Percentiles rank a stretch among this genome's conserved stretches.
phyloP scores from a whole-genome alignment of 176 grass and related monocot species.

The Zoysia japonica region DNA sequence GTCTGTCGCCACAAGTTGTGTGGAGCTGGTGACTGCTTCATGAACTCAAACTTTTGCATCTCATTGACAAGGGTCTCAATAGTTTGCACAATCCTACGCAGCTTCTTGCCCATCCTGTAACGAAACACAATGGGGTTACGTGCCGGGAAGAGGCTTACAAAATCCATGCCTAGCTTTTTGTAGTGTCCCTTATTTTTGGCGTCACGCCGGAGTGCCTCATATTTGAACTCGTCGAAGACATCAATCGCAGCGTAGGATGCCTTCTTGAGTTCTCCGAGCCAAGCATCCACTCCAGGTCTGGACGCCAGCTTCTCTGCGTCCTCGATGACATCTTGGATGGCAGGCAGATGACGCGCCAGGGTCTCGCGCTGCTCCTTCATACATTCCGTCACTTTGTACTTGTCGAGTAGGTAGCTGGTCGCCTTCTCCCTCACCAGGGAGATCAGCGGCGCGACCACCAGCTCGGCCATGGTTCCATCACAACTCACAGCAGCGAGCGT shows the following conservation, averaged over 20 bases:
- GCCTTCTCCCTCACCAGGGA: no score
- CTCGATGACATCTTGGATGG: background rate
- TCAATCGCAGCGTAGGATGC: conserved; percentile 20
- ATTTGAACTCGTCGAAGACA: conserved; percentile 44
- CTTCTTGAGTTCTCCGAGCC: conserved; percentile 24
- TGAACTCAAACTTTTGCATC: conserved; percentile 20
- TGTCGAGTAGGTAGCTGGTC: background rate
- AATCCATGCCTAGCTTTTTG: background rate
- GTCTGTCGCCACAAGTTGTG: background rate
- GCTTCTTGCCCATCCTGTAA: conserved; percentile 35
- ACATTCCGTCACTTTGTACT: background rate
- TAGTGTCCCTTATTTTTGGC: conserved; percentile 11
- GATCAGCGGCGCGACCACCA: no score
- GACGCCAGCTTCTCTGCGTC: background rate
- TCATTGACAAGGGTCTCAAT: conserved; percentile 11
- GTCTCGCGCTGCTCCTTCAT: background rate
- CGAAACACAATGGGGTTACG: conserved; percentile 25
- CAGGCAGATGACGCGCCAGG: background rate
- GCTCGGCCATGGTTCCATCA: no score
- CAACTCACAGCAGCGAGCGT: no score
- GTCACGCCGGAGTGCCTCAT: conserved; percentile 24
- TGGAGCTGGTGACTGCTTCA: background rate
- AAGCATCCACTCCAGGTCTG: background rate
- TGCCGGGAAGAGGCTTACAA: background rate
- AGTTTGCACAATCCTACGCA: conserved; percentile 1